Evolutionary conservation across 2,329 filamentous ascomycete genomes (phyloP).

Genomic region (Nemania diffusa): DNA sequence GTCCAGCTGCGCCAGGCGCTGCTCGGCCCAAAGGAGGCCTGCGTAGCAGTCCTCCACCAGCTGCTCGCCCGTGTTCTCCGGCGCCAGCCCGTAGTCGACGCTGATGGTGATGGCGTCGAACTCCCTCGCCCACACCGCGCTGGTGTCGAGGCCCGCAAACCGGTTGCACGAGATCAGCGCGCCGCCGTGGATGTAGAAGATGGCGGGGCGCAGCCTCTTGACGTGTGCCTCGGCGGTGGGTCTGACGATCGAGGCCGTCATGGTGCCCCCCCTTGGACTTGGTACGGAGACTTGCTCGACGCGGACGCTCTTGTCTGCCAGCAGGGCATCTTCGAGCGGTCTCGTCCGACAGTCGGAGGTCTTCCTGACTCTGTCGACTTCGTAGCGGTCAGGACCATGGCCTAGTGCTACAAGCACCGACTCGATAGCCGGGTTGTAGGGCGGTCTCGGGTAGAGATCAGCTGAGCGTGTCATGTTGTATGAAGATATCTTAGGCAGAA

Average conservation of each 20-base stretch:
- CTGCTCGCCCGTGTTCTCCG: slow-evolving; percentile 46
- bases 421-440: slow-evolving; percentile 46
- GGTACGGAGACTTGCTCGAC: slow-evolving; percentile 44
- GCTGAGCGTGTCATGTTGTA: slow-evolving; percentile 41
- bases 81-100: slow-evolving; percentile 50
- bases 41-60: slow-evolving; percentile 54
- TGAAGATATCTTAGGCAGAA: slow-evolving; percentile 24
- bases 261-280: slow-evolving; percentile 40
- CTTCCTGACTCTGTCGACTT: slow-evolving; percentile 46
- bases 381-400: slow-evolving; percentile 43
- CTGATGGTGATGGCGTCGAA: slow-evolving; percentile 48
- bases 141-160: slow-evolving; percentile 49
- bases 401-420: slow-evolving; percentile 42
- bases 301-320: slow-evolving; percentile 44
- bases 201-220: slow-evolving; percentile 41
- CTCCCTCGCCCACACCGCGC: slow-evolving; percentile 46
- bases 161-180: slow-evolving; percentile 48
- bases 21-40: slow-evolving; percentile 48
- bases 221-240: slow-evolving; percentile 40
- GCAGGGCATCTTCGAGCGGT: slow-evolving; percentile 44
- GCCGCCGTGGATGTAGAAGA: slow-evolving; percentile 50
- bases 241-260: slow-evolving; percentile 44
- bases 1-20: slow-evolving; percentile 50
- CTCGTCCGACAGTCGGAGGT: slow-evolving; percentile 42
- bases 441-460: slow-evolving; percentile 46